phyloP scores from a whole-genome alignment of 768 basidiomycete species.

The Cystofilobasidium macerans region DNA sequence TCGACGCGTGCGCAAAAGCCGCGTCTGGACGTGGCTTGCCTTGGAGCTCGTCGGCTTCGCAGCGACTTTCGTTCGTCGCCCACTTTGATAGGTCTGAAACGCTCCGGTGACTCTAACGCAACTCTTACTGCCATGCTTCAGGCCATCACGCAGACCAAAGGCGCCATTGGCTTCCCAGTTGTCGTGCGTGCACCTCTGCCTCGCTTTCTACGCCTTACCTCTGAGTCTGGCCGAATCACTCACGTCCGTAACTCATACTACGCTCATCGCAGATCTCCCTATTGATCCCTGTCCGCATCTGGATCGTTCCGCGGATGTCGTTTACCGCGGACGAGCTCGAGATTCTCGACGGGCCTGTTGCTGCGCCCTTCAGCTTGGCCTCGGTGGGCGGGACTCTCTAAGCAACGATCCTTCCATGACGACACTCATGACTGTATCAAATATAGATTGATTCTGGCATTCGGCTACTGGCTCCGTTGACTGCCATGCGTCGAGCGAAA shows the following conservation, averaged over 20 bases:
- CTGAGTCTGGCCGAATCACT: too few species aligned
- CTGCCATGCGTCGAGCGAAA: too few species aligned
- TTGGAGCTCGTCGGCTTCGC: constrained; percentile 76
- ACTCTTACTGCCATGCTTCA: neutral
- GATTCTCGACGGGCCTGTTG: constrained; percentile 80
- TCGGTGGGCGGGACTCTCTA: constrained; percentile 9
- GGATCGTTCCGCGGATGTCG: constrained; percentile 56
- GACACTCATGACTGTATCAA: too few species aligned
- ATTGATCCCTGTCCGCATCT: constrained; percentile 62
- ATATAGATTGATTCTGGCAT: too few species aligned
- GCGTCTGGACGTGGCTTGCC: constrained; percentile 58
- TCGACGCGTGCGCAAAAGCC: constrained; percentile 57
- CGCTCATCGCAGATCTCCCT: constrained; percentile 52
- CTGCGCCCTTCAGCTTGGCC: constrained; percentile 34
- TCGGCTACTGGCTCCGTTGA: too few species aligned
- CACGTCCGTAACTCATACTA: too few species aligned
- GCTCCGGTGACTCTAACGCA: neutral
- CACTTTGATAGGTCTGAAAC: neutral
- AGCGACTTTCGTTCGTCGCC: constrained; percentile 53
- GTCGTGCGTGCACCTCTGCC: constrained; percentile 39
- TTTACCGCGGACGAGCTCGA: constrained; percentile 68
- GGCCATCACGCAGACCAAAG: constrained; percentile 79
- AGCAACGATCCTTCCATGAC: too few species aligned
- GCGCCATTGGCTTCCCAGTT: constrained; percentile 82
- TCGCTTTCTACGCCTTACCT: neutral